phyloP scores from a whole-genome alignment of 169 alveolate species.

The Cryptosporidium viatorum region DNA sequence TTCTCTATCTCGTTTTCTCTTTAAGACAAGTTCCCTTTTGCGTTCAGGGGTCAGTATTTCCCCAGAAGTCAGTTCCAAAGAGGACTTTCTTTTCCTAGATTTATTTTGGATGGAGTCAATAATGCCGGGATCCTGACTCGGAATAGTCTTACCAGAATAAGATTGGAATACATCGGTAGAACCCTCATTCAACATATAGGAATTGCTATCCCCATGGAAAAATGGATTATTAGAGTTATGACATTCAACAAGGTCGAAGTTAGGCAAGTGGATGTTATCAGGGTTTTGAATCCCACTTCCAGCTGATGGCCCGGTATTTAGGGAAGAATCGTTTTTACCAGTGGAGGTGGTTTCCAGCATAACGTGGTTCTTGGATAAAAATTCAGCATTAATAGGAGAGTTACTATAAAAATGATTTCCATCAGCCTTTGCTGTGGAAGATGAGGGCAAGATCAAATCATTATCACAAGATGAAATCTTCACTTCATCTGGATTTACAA shows the following conservation, averaged over 20 bases:
- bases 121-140: neutral
- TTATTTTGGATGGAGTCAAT: neutral
- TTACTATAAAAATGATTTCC: neutral
- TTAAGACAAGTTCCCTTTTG: slow-evolving; percentile 1
- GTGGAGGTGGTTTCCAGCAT: neutral
- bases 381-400: slow-evolving; percentile 30
- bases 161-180: neutral
- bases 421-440: neutral
- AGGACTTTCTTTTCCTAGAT: neutral
- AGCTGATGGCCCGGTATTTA: neutral
- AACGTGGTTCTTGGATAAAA: neutral
- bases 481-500: slow-evolving; percentile 2
- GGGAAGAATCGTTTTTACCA: neutral
- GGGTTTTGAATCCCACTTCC: neutral
- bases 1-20: slow-evolving; percentile 53
- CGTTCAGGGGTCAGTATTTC: slow-evolving; percentile 15
- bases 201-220: neutral
- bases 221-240: neutral
- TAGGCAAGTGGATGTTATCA: neutral
- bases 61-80: neutral
- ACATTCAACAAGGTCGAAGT: neutral
- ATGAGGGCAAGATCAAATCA: neutral
- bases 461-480: neutral
- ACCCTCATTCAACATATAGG: neutral
- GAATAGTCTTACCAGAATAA: slow-evolving; percentile 1